phyloP scores from a whole-genome alignment of 495 filamentous ascomycete genomes.

The Podospora australis region DNA sequence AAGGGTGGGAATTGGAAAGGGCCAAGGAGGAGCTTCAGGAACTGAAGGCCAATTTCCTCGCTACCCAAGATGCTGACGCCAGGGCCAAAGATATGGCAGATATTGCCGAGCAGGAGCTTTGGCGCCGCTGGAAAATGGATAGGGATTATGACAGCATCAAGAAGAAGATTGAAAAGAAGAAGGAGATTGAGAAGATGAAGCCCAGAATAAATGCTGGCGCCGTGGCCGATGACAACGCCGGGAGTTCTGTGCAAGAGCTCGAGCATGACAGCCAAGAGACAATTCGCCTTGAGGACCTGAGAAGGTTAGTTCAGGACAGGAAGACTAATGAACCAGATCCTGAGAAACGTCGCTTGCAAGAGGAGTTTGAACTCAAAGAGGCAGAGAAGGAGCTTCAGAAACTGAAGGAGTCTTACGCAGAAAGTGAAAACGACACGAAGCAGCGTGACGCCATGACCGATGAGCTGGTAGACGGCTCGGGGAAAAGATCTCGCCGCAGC shows the following conservation, averaged over 20 bases:
- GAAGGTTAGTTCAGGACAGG: constrained; percentile 35
- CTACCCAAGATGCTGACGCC: constrained; percentile 19
- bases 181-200: too few species aligned
- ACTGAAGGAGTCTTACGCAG: constrained; percentile 36
- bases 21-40: not conserved
- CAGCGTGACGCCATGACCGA: too few species aligned
- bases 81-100: constrained; percentile 23
- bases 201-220: too few species aligned
- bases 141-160: constrained; percentile 15
- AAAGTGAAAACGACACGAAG: constrained; percentile 38
- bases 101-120: constrained; percentile 26
- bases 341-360: constrained; percentile 41
- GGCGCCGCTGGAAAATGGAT: constrained; percentile 21
- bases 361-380: constrained; percentile 50
- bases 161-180: constrained; percentile 32
- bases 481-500: too few species aligned
- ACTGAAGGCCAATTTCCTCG: too few species aligned
- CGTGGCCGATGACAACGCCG: too few species aligned
- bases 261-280: constrained; percentile 35
- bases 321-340: constrained; percentile 40
- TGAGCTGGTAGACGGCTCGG: too few species aligned
- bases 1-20: constrained; percentile 13
- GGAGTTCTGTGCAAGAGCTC: too few species aligned
- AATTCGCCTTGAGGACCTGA: constrained; percentile 39
- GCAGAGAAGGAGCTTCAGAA: constrained; percentile 54